phyloP scores from a whole-genome alignment of 768 basidiomycete genomes.

The Lyophyllum decastes region DNA sequence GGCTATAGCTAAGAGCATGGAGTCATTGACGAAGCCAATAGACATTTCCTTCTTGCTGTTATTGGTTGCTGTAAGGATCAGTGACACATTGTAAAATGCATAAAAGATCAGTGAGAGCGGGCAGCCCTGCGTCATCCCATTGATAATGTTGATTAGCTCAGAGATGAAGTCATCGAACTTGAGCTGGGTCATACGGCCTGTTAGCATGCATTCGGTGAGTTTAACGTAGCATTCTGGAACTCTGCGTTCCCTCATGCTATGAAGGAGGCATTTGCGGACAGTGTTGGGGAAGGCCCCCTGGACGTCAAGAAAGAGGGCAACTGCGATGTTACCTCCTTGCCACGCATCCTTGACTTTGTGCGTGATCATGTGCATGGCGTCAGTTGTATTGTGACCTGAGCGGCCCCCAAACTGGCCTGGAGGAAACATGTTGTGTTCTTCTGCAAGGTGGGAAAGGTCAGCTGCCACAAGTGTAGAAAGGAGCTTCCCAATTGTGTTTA shows the following conservation, averaged over 20 bases:
- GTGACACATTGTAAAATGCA: slow-evolving; percentile 12
- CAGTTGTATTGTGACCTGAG: not conserved
- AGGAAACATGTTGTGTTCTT: not conserved
- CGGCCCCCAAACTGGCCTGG: not conserved
- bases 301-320: slow-evolving; percentile 41
- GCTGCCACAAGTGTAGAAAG: slow-evolving; percentile 3
- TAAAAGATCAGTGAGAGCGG: not conserved
- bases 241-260: slow-evolving; percentile 20
- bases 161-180: slow-evolving; percentile 21
- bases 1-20: no score
- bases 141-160: slow-evolving; percentile 12
- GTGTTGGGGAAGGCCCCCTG: slow-evolving; percentile 45
- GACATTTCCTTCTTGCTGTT: no score
- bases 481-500: slow-evolving; percentile 31
- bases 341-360: slow-evolving; percentile 36
- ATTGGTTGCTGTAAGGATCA: slow-evolving; percentile 7
- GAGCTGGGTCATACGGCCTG: not conserved
- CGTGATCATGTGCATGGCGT: not conserved
- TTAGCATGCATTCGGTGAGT: not conserved
- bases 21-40: no score
- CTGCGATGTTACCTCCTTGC: slow-evolving; percentile 32
- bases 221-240: not conserved
- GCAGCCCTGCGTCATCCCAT: slow-evolving; percentile 26
- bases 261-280: slow-evolving; percentile 27
- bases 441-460: not conserved